A percentile compares a stretch with the other conserved stretches of the same genome.
Evolutionary conservation across 495 filamentous ascomycete species (phyloP).

Genomic region (Tuber microsphaerosporum): DNA sequence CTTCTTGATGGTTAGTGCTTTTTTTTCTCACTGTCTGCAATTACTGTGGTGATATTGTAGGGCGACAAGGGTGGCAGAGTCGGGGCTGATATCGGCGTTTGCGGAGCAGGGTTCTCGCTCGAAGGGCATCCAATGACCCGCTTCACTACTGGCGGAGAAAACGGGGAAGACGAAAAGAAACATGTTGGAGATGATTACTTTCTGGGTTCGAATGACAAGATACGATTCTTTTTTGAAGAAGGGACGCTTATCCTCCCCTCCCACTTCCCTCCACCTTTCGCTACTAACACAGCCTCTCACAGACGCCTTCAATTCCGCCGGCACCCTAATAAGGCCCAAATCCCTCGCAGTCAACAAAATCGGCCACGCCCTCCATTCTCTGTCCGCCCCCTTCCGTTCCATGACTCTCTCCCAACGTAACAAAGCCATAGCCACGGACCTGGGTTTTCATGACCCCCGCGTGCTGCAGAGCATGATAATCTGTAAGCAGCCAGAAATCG

Average conservation of each 20-base stretch:
- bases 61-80: neutral
- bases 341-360: conserved; percentile 88
- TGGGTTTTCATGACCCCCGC: conserved; percentile 68
- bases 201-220: conserved; percentile 74
- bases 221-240: conserved; percentile 96
- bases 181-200: conserved; percentile 97
- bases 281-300: neutral
- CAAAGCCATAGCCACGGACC: conserved; percentile 56
- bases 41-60: neutral
- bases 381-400: conserved; percentile 62
- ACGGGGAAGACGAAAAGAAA: conserved; percentile 45
- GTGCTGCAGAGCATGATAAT: conserved; percentile 94
- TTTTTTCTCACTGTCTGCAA: neutral
- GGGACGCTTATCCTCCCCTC: conserved; percentile 44
- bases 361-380: conserved; percentile 76
- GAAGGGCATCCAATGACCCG: conserved; percentile 80
- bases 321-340: conserved; percentile 65
- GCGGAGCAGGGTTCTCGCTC: conserved; percentile 55
- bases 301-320: conserved; percentile 60
- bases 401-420: conserved; percentile 53
- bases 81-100: neutral
- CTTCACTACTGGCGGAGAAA: conserved; percentile 72
- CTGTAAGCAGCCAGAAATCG: conserved; percentile 95
- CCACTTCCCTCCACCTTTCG: neutral
- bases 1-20: conserved; percentile 53